These are phyloP conservation scores for Trichoderma semiorbis DNA, from an alignment of 2,329 filamentous ascomycete genomes.

Conservation along the genomic window DNA sequence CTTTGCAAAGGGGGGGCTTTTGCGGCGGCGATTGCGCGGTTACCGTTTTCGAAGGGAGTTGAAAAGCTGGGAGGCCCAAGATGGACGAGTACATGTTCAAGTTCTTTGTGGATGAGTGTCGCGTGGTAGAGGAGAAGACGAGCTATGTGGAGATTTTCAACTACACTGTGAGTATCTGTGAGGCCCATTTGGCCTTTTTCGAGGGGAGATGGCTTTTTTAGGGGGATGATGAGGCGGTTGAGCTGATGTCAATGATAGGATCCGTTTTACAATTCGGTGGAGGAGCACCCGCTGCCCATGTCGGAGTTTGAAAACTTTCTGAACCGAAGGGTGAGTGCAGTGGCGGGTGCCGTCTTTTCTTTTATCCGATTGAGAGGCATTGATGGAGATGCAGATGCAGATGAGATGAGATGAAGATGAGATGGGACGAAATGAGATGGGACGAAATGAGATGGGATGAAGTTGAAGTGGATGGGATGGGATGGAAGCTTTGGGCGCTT, in stretches of 20 bases:
- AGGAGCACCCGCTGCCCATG: slow-evolving; percentile 49
- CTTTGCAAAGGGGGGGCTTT: background rate
- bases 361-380: background rate
- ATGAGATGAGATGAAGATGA: background rate
- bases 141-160: slow-evolving; percentile 58
- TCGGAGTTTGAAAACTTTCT: slow-evolving; percentile 60
- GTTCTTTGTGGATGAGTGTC: slow-evolving; percentile 46
- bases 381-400: background rate
- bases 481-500: background rate
- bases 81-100: slow-evolving; percentile 61
- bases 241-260: slow-evolving; percentile 37
- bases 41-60: background rate
- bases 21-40: background rate
- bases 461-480: background rate
- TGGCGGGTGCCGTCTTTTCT: background rate
- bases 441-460: background rate
- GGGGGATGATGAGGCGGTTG: background rate
- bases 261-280: slow-evolving; percentile 45
- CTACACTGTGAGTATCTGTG: slow-evolving; percentile 46
- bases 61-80: slow-evolving; percentile 5
- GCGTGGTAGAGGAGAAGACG: slow-evolving; percentile 48
- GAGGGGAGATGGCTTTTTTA: background rate
- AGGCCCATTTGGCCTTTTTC: background rate
- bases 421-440: background rate
- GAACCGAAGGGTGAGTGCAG: slow-evolving; percentile 42